Base-by-base conservation (phyloP, 495 filamentous ascomycete species). In the Podospora pseudoanserina region DNA sequence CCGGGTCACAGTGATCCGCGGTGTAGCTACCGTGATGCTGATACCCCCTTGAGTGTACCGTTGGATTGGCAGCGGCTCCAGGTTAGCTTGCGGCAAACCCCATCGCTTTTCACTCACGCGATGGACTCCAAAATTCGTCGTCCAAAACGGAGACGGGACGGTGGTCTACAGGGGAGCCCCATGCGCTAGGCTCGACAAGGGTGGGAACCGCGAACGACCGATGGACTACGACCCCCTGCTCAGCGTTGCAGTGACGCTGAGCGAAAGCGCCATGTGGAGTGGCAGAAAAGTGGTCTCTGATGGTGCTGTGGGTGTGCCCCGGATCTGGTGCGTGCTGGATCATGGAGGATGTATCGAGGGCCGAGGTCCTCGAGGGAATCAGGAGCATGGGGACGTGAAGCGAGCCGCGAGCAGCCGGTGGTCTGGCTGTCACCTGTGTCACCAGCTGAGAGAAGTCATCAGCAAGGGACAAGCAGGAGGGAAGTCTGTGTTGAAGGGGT, bases 211-310 rank as follows among this genome's bases (percentile, higher is more conserved):
- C 55, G 61, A 23, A 32, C 26, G n/a, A 32, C 68, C 54, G 9
- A 44, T 63, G 27, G 19, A 18, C 61, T 4, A 63, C 3, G 3
- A 20, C 34, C 61, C 71, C 67, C 71, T 71, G 71, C 67, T 39
- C 26, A 64, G 30, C 58, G 69, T 70, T 69, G 69, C 69, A 74
- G 71, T 57, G 62, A 58, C 39, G 32, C n/a, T 62, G 49, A 61
- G 32, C 53, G 66, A 68, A 27, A 32, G 62, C 56, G 54, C 56
- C 61, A 66, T 72, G 70, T 69, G 70, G 70, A 67, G 70, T 65
- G 61, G 39, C 28, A 65, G 11, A 64, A 69, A 72, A 69, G 70
- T 72, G 64, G 67, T 65, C 67, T 68, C 15, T 66, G 53, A 66
- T 60, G 64, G 64, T 67, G 27, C 63, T 56, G 65, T 57, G 56